phyloP scores from a whole-genome alignment of 176 grass and related monocot species.

The Cenchrus purpureus region DNA sequence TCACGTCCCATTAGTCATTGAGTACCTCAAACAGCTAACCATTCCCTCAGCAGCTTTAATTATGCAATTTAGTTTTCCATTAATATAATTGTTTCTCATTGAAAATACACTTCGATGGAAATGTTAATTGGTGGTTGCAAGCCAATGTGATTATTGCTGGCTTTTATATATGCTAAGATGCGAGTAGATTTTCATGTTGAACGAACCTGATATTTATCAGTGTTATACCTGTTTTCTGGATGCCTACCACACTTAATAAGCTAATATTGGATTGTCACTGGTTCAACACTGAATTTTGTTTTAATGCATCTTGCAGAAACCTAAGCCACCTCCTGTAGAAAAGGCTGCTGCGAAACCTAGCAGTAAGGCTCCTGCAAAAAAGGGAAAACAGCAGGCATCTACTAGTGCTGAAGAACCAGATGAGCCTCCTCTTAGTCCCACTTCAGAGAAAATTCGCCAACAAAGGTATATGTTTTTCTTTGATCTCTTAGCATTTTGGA shows the following conservation, averaged over 20 bases:
- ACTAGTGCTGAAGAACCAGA: constrained; percentile 52
- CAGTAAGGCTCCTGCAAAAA: constrained; percentile 63
- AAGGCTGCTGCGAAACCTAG: constrained; percentile 51
- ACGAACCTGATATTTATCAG: neutral
- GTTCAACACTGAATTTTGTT: constrained; percentile 10
- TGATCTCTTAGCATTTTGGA: neutral
- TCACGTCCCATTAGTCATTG: neutral
- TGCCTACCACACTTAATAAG: neutral
- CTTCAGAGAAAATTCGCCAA: constrained; percentile 84
- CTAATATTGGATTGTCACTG: constrained; percentile 21
- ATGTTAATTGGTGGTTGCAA: neutral
- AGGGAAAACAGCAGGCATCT: constrained; percentile 70
- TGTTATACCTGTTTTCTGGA: neutral
- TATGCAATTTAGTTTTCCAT: neutral
- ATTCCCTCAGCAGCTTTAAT: neutral
- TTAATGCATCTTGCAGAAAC: constrained; percentile 59
- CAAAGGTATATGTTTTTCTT: constrained; percentile 62
- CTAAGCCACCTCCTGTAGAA: constrained; percentile 56
- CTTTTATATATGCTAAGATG: neutral
- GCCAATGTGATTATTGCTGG: constrained; percentile 14
- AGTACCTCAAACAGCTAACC: neutral
- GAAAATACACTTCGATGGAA: neutral
- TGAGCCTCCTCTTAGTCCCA: constrained; percentile 63
- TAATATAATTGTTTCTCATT: neutral
- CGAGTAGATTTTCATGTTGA: neutral